These are phyloP conservation scores for Podospora fimiseda DNA, from an alignment of 495 filamentous ascomycete genomes.

Conservation along the genomic window DNA sequence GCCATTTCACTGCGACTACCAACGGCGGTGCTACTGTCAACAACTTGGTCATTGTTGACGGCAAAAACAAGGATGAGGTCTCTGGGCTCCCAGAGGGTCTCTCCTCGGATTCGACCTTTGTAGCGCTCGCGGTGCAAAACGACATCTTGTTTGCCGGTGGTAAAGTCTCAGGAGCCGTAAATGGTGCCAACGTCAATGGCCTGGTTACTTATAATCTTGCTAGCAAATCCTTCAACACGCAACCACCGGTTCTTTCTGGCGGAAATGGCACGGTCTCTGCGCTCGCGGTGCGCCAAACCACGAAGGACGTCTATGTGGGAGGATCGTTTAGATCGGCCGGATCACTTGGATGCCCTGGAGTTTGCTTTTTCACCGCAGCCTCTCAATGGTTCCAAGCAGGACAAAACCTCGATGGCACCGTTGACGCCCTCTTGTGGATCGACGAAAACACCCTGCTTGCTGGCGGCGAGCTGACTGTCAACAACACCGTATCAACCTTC, in stretches of 20 bases:
- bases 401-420: constrained; percentile 57
- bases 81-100: constrained; percentile 64
- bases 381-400: constrained; percentile 77
- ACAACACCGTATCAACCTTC: constrained; percentile 51
- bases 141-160: constrained; percentile 79
- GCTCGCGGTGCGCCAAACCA: constrained; percentile 59
- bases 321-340: constrained; percentile 78
- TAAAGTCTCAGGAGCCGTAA: constrained; percentile 61
- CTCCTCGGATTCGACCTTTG: constrained; percentile 64
- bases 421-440: constrained; percentile 69
- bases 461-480: constrained; percentile 66
- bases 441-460: constrained; percentile 62
- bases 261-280: constrained; percentile 64
- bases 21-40: constrained; percentile 64
- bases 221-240: constrained; percentile 51
- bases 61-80: constrained; percentile 50
- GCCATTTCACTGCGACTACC: constrained; percentile 70
- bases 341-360: constrained; percentile 68
- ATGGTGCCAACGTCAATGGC: constrained; percentile 59
- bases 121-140: constrained; percentile 59
- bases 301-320: constrained; percentile 73
- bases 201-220: constrained; percentile 72
- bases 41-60: constrained; percentile 70
- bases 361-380: constrained; percentile 66
- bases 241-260: constrained; percentile 67